These are phyloP conservation scores for Phytophthora lateralis DNA, from an alignment of 352 stramenopile species.

Conservation along the genomic window DNA sequence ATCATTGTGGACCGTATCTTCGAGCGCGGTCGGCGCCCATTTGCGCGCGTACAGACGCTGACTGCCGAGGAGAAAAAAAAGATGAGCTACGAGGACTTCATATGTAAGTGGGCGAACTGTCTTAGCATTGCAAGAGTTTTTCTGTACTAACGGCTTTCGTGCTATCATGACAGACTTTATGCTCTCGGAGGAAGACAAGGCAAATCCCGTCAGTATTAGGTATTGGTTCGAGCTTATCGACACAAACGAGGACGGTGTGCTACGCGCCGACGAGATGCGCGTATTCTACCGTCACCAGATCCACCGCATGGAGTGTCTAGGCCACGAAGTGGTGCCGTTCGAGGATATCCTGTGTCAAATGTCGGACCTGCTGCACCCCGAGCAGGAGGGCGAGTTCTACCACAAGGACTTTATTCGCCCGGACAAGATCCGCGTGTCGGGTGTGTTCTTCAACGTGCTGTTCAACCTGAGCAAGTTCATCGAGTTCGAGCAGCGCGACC, in stretches of 20 bases:
- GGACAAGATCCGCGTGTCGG: conserved; percentile 91
- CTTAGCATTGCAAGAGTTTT: not conserved
- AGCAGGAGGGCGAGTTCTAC: conserved; percentile 79
- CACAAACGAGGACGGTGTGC: conserved; percentile 96
- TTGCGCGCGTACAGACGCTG: conserved; percentile 80
- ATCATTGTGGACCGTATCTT: conserved; percentile 91
- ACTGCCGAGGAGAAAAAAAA: conserved; percentile 86
- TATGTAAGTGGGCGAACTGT: conserved; percentile 57
- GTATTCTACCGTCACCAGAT: conserved; percentile 94
- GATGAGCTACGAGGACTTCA: conserved; percentile 92
- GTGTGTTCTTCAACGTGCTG: conserved; percentile 98
- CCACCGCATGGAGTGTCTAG: conserved; percentile 97
- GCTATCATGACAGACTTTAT: conserved; percentile 92
- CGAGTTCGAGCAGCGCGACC: conserved; percentile 98
- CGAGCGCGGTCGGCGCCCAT: conserved; percentile 77
- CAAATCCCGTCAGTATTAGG: conserved; percentile 93
- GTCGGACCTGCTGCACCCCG: conserved; percentile 88
- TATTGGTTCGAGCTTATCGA: conserved; percentile 99
- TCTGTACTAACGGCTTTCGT: conserved; percentile 1
- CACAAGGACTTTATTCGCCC: conserved; percentile 81
- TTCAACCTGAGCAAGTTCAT: conserved; percentile 99
- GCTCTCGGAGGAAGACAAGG: conserved; percentile 99
- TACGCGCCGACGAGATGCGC: conserved; percentile 97
- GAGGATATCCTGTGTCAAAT: conserved; percentile 99
- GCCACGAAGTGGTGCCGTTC: conserved; percentile 98